Evolutionary conservation across 2,329 filamentous ascomycete species (phyloP).

Genomic region (Colletotrichum acutatum): DNA sequence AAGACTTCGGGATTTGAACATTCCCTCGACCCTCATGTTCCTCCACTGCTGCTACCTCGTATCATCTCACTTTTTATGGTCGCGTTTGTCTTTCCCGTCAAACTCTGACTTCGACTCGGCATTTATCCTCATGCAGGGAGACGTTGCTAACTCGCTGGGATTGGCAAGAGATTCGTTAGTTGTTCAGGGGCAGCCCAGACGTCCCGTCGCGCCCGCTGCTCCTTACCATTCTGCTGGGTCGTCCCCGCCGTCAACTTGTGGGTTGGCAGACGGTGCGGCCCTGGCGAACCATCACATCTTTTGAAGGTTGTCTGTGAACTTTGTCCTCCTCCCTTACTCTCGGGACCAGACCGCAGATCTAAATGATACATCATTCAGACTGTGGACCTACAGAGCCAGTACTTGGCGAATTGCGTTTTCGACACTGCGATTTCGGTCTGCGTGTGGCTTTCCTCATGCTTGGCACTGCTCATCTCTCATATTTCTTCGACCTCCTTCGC

Average conservation of each 20-base stretch:
- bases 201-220: slow-evolving; percentile 20
- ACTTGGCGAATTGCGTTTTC: not conserved
- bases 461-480: not conserved
- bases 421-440: not conserved
- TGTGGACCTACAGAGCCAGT: not conserved
- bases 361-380: not conserved
- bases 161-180: not conserved
- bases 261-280: not conserved
- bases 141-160: not conserved
- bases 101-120: not conserved
- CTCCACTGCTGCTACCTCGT: not conserved
- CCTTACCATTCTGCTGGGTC: slow-evolving; percentile 26
- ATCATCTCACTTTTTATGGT: not conserved
- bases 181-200: not conserved
- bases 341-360: not conserved
- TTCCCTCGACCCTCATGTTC: not conserved
- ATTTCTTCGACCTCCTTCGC: not conserved
- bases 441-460: not conserved
- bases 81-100: not conserved
- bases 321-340: not conserved
- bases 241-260: not conserved
- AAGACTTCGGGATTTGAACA: not conserved
- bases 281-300: not conserved
- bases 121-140: not conserved
- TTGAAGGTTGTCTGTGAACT: not conserved